Conservation (phyloP, 495 filamentous ascomycete genomes). For the Oidiodendron maius region DNA sequence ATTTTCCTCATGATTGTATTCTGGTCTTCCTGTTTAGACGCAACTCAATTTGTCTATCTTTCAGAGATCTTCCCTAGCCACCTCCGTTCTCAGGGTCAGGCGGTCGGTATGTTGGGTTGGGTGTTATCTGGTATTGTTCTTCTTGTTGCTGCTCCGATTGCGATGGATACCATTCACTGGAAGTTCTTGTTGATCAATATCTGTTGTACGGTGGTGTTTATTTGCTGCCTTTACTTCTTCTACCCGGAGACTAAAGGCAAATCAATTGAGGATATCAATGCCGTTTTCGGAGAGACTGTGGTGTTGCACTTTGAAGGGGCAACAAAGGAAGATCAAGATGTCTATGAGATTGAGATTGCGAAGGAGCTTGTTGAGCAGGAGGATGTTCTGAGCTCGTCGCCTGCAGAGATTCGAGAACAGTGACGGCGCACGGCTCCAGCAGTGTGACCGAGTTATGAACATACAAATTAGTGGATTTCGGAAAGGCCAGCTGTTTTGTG, state of each 20-base stretch:
- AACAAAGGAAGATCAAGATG: conserved; percentile 1
- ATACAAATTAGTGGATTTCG: no score
- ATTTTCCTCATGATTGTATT: conserved; percentile 41
- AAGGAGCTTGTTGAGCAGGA: no score
- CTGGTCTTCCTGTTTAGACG: conserved; percentile 42
- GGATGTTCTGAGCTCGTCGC: no score
- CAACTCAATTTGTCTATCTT: conserved; percentile 45
- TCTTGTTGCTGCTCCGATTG: conserved; percentile 38
- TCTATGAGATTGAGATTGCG: no score
- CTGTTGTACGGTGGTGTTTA: conserved; percentile 35
- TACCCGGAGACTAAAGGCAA: conserved; percentile 23
- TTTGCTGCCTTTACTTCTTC: conserved; percentile 19
- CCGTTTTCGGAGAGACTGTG: conserved; percentile 8
- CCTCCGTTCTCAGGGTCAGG: conserved; percentile 41
- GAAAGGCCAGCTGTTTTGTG: no score
- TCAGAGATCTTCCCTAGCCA: conserved; percentile 48
- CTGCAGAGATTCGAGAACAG: no score
- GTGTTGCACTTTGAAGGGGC: conserved; percentile 4
- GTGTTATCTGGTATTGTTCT: conserved; percentile 19
- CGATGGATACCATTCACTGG: conserved; percentile 36
- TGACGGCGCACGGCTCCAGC: no score
- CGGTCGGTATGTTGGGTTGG: conserved; percentile 33
- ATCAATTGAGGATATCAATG: conserved; percentile 2
- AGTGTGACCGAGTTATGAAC: no score
- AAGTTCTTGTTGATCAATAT: conserved; percentile 46